A percentile compares a stretch with the other conserved stretches of the same genome.
Conservation (phyloP, 352 stramenopile genomes). For the Pilasporangium apinafurcum region DNA sequence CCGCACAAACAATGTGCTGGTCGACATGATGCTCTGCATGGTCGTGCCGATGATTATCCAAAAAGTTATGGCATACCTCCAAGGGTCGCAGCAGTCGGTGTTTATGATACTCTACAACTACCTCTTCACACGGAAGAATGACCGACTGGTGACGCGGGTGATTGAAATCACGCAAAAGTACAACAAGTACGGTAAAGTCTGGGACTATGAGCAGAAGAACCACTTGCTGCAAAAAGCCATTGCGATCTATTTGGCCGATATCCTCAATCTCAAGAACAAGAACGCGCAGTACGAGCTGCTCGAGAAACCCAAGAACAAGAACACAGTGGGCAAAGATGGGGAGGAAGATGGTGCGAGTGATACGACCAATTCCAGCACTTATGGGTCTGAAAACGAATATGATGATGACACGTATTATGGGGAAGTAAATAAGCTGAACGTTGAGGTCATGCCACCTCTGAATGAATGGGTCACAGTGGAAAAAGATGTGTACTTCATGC, state of each 20-base stretch:
- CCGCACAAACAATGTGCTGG: conserved; percentile 13
- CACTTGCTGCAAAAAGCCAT: conserved; percentile 30
- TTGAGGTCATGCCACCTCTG: conserved; percentile 24
- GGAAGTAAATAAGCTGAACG: conserved; percentile 26
- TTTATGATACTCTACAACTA: too few relatives aligned
- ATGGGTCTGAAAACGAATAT: conserved; percentile 16
- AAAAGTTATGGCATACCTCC: conserved; percentile 4
- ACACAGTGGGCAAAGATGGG: too few relatives aligned
- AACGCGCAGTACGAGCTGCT: conserved; percentile 24
- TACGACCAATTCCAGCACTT: too few relatives aligned
- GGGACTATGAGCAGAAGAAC: conserved; percentile 27
- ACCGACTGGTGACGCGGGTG: conserved; percentile 8
- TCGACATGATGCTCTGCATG: conserved; percentile 22
- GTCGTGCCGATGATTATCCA: conserved; percentile 16
- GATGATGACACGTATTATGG: conserved; percentile 17
- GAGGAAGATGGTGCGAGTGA: too few relatives aligned
- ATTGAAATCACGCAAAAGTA: too few relatives aligned
- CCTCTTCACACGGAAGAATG: background rate
- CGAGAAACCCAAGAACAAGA: conserved; percentile 11
- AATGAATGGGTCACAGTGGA: conserved; percentile 47
- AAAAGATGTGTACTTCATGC: conserved; percentile 32
- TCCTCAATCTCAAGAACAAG: conserved; percentile 19
- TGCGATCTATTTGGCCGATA: conserved; percentile 18
- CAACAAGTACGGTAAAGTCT: conserved; percentile 21
- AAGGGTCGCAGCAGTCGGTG: too few relatives aligned